phyloP scores from a whole-genome alignment of 2,329 filamentous ascomycete species.

The Colletotrichum musae region DNA sequence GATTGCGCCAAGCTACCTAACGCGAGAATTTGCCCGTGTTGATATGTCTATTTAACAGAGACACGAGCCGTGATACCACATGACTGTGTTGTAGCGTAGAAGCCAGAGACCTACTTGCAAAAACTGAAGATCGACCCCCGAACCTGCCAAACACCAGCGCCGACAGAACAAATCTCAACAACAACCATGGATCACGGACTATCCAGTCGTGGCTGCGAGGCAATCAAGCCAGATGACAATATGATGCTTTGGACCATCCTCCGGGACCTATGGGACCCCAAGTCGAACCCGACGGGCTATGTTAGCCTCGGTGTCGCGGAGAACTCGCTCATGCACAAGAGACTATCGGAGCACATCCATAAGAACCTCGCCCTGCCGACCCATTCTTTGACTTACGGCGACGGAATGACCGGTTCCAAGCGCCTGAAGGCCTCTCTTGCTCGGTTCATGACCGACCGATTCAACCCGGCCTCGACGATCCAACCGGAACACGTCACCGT shows the following conservation, averaged over 20 bases:
- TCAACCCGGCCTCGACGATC: conserved; percentile 48
- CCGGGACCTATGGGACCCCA: conserved; percentile 58
- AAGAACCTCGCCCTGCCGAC: conserved; percentile 47
- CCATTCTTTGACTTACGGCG: conserved; percentile 58
- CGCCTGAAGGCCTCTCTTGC: conserved; percentile 50
- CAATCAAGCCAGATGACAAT: conserved; percentile 46
- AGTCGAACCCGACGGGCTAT: conserved; percentile 59
- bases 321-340: conserved; percentile 65
- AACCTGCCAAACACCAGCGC: no score
- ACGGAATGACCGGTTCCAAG: conserved; percentile 56
- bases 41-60: no score
- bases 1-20: no score
- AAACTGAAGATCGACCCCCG: no score
- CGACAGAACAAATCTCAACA: no score
- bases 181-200: conserved; percentile 31
- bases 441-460: conserved; percentile 53
- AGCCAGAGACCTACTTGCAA: no score
- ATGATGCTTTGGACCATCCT: conserved; percentile 60
- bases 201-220: conserved; percentile 48
- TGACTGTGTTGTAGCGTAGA: no score
- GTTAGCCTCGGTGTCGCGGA: conserved; percentile 67
- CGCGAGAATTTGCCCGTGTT: no score
- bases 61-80: no score
- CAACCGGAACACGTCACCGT: conserved; percentile 52
- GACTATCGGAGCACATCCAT: conserved; percentile 59